Conservation (phyloP, 345 rosid genomes). For the Eucalyptus regnans region DNA sequence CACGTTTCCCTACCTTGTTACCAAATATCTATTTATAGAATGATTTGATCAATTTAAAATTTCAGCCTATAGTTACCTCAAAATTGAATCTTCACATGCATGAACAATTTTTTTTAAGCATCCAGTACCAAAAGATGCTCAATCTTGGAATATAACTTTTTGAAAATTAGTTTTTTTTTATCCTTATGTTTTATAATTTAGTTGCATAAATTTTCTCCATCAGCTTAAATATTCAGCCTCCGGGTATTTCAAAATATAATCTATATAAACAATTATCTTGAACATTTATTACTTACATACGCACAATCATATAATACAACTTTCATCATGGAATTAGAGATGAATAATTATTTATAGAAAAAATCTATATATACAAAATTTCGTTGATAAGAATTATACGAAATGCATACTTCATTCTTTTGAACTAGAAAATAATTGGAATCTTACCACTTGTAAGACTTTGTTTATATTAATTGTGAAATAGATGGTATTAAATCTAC, state of each 20-base stretch:
- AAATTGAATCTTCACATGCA: no score
- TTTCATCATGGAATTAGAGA: not conserved
- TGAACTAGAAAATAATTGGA: not conserved
- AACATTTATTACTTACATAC: no score
- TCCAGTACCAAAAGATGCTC: not conserved
- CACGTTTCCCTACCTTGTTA: no score
- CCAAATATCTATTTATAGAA: no score
- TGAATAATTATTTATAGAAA: not conserved
- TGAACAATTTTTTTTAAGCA: not conserved
- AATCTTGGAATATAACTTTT: no score
- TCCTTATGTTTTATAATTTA: no score
- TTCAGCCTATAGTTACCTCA: no score
- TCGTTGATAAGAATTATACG: not conserved
- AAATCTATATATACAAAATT: not conserved
- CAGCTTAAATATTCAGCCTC: no score
- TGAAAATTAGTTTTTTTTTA: not conserved
- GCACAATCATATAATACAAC: not conserved
- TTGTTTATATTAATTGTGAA: not conserved
- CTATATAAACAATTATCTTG: no score
- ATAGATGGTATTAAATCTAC: not conserved
- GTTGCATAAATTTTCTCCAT: not conserved
- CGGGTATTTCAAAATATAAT: no score
- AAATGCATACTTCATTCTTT: not conserved
- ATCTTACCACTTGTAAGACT: no score
- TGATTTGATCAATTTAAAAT: no score